These are phyloP conservation scores for Thermothielavioides terrestris DNA, from an alignment of 495 filamentous ascomycete species.

Conservation along the genomic window DNA sequence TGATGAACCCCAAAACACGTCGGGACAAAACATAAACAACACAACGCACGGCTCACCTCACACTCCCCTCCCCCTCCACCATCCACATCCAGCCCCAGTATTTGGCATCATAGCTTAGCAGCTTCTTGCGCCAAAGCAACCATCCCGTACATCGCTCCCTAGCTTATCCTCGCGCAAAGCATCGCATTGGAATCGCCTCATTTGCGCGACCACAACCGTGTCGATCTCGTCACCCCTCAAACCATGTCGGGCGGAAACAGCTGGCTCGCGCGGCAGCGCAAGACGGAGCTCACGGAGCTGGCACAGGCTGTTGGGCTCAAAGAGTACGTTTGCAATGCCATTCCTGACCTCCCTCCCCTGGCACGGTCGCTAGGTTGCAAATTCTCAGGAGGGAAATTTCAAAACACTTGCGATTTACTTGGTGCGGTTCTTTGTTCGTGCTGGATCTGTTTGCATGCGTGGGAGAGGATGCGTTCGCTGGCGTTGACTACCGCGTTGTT, in stretches of 20 bases:
- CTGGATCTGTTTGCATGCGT: no score
- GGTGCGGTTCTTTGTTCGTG: no score
- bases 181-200: constrained; percentile 26
- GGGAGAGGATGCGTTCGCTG: no score
- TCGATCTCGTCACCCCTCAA: background rate
- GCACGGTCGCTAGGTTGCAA: no score
- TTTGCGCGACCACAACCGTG: constrained; percentile 20
- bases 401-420: no score
- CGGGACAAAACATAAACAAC: constrained; percentile 12
- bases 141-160: background rate
- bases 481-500: background rate
- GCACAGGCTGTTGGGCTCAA: constrained; percentile 63
- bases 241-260: constrained; percentile 42
- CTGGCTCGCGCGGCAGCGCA: constrained; percentile 79
- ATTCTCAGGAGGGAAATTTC: no score
- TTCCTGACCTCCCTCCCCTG: background rate
- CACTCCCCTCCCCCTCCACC: constrained; percentile 4
- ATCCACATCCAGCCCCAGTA: background rate
- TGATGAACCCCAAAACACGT: constrained; percentile 6
- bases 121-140: background rate
- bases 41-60: constrained; percentile 1
- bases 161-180: background rate
- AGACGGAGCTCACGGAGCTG: constrained; percentile 68
- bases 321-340: constrained; percentile 46
- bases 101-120: constrained; percentile 2